Evolutionary conservation across 208 protist genomes (phyloP).

Genomic region (Crithidia sp.): DNA sequence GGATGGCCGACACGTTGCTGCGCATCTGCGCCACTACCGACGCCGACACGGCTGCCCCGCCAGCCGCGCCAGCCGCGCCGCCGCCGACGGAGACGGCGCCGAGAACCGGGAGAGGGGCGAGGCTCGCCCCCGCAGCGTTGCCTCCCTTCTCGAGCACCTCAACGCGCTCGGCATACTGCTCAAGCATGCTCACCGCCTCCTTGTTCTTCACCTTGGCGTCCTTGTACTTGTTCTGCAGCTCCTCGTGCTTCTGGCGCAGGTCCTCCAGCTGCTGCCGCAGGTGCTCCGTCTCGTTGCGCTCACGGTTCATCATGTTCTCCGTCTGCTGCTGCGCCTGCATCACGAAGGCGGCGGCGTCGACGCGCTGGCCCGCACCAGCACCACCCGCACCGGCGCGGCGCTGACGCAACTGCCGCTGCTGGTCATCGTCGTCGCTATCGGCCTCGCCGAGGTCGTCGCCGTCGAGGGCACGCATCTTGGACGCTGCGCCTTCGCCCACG

Average conservation of each 20-base stretch:
- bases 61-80: not conserved
- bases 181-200: constrained; percentile 62
- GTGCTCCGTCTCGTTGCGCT: constrained; percentile 62
- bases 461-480: constrained; percentile 62
- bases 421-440: constrained; percentile 86
- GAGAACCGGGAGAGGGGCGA: constrained; percentile 36
- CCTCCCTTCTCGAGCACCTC: constrained; percentile 60
- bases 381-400: constrained; percentile 22
- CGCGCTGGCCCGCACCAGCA: constrained; percentile 8
- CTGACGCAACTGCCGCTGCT: constrained; percentile 55
- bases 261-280: constrained; percentile 80
- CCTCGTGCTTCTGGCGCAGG: constrained; percentile 79
- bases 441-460: constrained; percentile 48
- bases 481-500: constrained; percentile 73
- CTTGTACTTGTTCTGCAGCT: constrained; percentile 93
- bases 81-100: constrained; percentile 23
- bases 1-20: constrained; percentile 52
- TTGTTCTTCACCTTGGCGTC: constrained; percentile 92
- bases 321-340: constrained; percentile 81
- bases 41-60: constrained; percentile 29
- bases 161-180: constrained; percentile 71
- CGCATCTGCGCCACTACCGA: constrained; percentile 61
- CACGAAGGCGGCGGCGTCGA: constrained; percentile 55
- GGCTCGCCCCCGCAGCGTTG: constrained; percentile 3
- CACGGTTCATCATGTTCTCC: constrained; percentile 71